These are phyloP conservation scores for Cadophora gregata DNA, from an alignment of 2,329 filamentous ascomycete species.

Conservation along the genomic window DNA sequence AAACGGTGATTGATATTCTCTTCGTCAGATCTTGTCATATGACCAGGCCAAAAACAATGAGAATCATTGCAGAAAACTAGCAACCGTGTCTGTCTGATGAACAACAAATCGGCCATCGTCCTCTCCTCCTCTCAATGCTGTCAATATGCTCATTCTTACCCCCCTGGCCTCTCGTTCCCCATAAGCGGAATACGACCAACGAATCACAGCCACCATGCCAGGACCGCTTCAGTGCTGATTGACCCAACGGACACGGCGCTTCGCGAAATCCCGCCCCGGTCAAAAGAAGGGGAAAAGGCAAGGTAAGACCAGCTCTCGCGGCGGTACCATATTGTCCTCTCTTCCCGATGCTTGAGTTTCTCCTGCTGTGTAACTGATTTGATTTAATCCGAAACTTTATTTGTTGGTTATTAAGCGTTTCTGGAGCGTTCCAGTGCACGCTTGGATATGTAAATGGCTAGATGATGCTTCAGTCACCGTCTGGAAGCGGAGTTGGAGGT, in stretches of 20 bases:
- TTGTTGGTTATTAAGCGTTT: neutral
- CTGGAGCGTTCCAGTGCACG: too few species aligned
- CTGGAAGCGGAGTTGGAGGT: neutral
- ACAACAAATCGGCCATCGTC: neutral
- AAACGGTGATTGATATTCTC: too few species aligned
- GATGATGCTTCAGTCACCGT: constrained; percentile 6
- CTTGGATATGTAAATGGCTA: too few species aligned
- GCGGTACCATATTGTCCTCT: neutral
- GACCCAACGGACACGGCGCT: neutral
- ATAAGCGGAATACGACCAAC: neutral
- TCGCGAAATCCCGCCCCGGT: neutral
- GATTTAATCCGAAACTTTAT: neutral
- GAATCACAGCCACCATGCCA: neutral
- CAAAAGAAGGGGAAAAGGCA: neutral
- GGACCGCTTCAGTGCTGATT: neutral
- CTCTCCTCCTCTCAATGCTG: neutral
- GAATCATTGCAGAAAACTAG: too few species aligned
- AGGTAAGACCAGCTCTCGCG: neutral
- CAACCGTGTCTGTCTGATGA: neutral
- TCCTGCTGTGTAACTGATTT: constrained; percentile 3
- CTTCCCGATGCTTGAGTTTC: neutral
- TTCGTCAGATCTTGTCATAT: too few species aligned
- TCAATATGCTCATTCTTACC: neutral
- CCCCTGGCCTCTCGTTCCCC: neutral
- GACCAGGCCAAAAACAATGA: too few species aligned